phyloP scores from a whole-genome alignment of 2,329 filamentous ascomycete genomes.

The Lachnellula willkommii region DNA sequence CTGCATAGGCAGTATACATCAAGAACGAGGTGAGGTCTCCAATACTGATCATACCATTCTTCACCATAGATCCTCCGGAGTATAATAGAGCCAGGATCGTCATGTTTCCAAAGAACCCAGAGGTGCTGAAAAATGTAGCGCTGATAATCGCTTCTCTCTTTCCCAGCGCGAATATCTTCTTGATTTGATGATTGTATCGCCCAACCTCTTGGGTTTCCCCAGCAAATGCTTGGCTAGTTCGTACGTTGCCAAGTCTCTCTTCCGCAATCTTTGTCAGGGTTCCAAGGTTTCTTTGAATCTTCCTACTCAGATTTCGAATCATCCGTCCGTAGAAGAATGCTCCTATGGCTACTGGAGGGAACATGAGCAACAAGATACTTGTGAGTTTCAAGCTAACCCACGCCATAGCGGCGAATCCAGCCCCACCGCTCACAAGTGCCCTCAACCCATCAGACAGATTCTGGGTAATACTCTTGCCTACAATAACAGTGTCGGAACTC shows the following conservation, averaged over 20 bases:
- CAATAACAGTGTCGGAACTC: constrained; percentile 93
- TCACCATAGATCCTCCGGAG: constrained; percentile 85
- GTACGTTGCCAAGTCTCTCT: constrained; percentile 93
- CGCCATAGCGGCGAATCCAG: constrained; percentile 90
- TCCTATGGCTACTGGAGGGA: constrained; percentile 83
- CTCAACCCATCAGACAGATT: constrained; percentile 95
- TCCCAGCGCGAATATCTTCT: constrained; percentile 85
- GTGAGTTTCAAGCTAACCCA: constrained; percentile 91
- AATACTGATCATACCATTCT: constrained; percentile 77
- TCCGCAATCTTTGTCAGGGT: constrained; percentile 95
- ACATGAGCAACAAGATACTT: constrained; percentile 77
- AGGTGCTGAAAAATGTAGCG: constrained; percentile 82
- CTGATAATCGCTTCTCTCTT: constrained; percentile 81
- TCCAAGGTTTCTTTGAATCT: constrained; percentile 90
- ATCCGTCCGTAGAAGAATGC: constrained; percentile 88
- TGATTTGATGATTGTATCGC: constrained; percentile 87
- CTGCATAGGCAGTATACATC: constrained; percentile 91
- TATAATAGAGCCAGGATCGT: constrained; percentile 88
- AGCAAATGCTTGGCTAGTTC: constrained; percentile 92
- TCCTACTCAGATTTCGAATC: constrained; percentile 82
- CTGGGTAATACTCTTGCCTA: constrained; percentile 97
- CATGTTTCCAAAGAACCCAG: constrained; percentile 92
- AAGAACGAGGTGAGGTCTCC: constrained; percentile 94
- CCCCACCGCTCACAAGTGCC: constrained; percentile 80
- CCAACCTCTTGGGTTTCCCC: constrained; percentile 86